phyloP scores from a whole-genome alignment of 2,329 filamentous ascomycete species.

The Hypoxylon rubiginosum region DNA sequence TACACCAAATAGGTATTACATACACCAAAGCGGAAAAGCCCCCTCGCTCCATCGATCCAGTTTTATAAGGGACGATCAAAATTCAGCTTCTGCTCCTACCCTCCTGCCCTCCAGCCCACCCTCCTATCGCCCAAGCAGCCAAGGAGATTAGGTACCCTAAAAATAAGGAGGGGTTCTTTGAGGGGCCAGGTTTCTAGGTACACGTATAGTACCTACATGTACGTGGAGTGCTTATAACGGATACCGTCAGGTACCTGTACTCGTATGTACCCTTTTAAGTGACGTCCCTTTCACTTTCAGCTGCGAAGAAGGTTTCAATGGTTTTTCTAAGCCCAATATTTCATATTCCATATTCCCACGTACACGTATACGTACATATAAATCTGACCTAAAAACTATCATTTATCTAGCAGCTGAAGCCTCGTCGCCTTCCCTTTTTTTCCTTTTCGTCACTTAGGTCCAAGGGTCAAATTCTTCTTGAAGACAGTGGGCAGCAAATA shows the following conservation, averaged over 20 bases:
- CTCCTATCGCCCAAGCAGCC: neutral
- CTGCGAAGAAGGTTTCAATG: conserved; percentile 18
- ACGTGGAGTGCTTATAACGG: neutral
- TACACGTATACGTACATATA: conserved; percentile 16
- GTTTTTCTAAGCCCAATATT: conserved; percentile 24
- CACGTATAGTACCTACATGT: conserved; percentile 11
- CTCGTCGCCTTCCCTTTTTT: conserved; percentile 18
- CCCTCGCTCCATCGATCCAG: conserved; percentile 18
- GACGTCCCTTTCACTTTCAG: neutral
- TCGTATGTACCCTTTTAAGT: neutral
- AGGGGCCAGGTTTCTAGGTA: conserved; percentile 13
- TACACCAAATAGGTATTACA: too few species aligned
- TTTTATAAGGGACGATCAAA: conserved; percentile 37
- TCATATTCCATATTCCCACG: neutral
- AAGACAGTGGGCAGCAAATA: neutral
- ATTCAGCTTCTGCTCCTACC: conserved; percentile 35
- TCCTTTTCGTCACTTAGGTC: conserved; percentile 7
- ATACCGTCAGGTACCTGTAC: neutral
- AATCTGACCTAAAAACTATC: conserved; percentile 21
- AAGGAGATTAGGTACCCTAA: conserved; percentile 5
- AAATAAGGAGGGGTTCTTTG: conserved; percentile 18
- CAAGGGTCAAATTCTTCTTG: neutral
- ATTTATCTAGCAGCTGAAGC: conserved; percentile 26
- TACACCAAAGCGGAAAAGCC: conserved; percentile 5
- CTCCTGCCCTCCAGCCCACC: neutral